These are phyloP conservation scores for Wickerhamiella azymoides DNA, from an alignment of 805 yeast species.

Conservation along the genomic window DNA sequence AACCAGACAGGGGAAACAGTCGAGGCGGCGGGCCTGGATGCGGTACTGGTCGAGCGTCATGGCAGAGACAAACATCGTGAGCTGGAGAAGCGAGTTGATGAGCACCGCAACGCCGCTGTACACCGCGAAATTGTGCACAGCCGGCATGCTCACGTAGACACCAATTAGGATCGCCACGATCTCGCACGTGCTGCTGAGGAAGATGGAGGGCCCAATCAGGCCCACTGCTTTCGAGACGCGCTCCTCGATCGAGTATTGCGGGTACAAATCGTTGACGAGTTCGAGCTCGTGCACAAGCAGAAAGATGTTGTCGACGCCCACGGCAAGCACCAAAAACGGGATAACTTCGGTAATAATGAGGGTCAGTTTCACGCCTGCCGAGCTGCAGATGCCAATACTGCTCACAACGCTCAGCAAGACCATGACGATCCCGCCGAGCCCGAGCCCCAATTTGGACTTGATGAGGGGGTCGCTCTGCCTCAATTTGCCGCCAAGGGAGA, in stretches of 20 bases:
- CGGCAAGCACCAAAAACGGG: constrained; percentile 82
- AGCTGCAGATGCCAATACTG: constrained; percentile 69
- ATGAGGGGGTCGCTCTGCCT: constrained; percentile 24
- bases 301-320: constrained; percentile 93
- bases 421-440: constrained; percentile 69
- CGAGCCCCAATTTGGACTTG: constrained; percentile 56
- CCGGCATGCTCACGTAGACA: constrained; percentile 81
- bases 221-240: constrained; percentile 53
- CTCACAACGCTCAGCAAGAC: constrained; percentile 70
- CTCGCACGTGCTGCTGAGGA: constrained; percentile 65
- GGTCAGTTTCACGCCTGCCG: constrained; percentile 71
- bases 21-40: constrained; percentile 43
- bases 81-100: constrained; percentile 60
- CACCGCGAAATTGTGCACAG: constrained; percentile 83
- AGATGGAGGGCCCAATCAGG: constrained; percentile 75
- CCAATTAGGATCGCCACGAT: constrained; percentile 69
- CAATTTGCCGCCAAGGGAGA: constrained; percentile 56
- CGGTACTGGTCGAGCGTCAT: constrained; percentile 55
- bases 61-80: constrained; percentile 68
- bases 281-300: constrained; percentile 69
- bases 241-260: constrained; percentile 38
- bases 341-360: constrained; percentile 92
- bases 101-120: constrained; percentile 80
- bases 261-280: constrained; percentile 34
- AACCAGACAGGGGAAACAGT: constrained; percentile 44